Conservation (phyloP, 208 protist genomes). For the Crithidia acanthocephali region DNA sequence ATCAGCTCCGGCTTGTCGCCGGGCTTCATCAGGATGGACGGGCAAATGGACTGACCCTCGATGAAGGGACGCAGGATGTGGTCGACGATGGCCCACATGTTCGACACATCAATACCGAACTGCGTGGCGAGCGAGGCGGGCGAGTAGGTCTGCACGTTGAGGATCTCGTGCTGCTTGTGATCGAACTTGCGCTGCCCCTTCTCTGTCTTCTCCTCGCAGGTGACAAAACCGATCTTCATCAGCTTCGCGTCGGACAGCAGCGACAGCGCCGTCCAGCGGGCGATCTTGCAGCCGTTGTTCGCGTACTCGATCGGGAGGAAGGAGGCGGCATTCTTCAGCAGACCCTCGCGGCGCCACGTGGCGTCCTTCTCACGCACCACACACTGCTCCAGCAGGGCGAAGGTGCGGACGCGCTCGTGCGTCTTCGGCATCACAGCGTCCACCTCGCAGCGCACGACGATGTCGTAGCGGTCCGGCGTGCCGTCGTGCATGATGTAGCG, state of each 20-base stretch:
- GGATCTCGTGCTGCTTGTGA: slow-evolving; percentile 60
- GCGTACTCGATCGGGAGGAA: slow-evolving; percentile 68
- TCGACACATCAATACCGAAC: slow-evolving; percentile 63
- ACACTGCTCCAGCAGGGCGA: slow-evolving; percentile 84
- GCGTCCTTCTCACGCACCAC: slow-evolving; percentile 38
- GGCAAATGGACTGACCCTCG: slow-evolving; percentile 44
- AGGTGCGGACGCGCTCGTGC: slow-evolving; percentile 65
- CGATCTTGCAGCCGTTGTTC: slow-evolving; percentile 79
- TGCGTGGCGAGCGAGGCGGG: slow-evolving; percentile 59
- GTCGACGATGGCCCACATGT: slow-evolving; percentile 87
- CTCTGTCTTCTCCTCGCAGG: slow-evolving; percentile 49
- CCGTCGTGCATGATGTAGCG: slow-evolving; percentile 76
- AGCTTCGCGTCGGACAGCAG: slow-evolving; percentile 63
- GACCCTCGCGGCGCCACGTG: slow-evolving; percentile 55
- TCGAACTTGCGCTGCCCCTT: slow-evolving; percentile 36
- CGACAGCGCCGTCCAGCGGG: slow-evolving; percentile 87
- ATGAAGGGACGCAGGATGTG: slow-evolving; percentile 69
- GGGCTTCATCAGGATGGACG: slow-evolving; percentile 69
- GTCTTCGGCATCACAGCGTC: slow-evolving; percentile 64
- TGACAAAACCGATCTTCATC: slow-evolving; percentile 89
- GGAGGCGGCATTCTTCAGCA: slow-evolving; percentile 53
- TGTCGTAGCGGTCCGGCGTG: slow-evolving; percentile 72
- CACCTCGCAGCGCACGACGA: slow-evolving; percentile 88
- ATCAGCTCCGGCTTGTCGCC: slow-evolving; percentile 51
- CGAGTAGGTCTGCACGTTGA: slow-evolving; percentile 64